phyloP scores from a whole-genome alignment of 768 basidiomycete genomes.

The Coprinellus aureogranulatus region DNA sequence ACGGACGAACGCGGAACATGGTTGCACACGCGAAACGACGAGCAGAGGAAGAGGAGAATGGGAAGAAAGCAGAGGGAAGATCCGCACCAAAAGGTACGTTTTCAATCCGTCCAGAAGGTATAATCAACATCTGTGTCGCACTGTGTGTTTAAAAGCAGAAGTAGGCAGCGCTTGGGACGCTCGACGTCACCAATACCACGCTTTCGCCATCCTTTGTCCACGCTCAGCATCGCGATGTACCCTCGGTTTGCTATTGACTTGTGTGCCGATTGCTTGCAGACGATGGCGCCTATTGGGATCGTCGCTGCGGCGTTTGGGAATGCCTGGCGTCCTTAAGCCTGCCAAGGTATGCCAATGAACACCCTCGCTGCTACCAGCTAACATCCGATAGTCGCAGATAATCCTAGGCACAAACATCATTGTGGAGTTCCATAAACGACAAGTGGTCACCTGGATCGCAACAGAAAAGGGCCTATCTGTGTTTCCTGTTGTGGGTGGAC shows the following conservation, averaged over 20 bases:
- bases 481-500: too few relatives aligned
- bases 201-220: slow-evolving; percentile 79
- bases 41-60: slow-evolving; percentile 9
- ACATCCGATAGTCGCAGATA: too few relatives aligned
- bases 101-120: slow-evolving; percentile 21
- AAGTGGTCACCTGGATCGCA: too few relatives aligned
- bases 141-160: slow-evolving; percentile 36
- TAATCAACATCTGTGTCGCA: slow-evolving; percentile 35
- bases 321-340: slow-evolving; percentile 53
- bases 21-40: not conserved
- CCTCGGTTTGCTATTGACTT: slow-evolving; percentile 74
- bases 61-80: slow-evolving; percentile 31
- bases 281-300: slow-evolving; percentile 83
- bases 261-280: slow-evolving; percentile 96
- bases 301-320: slow-evolving; percentile 46
- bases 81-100: slow-evolving; percentile 44
- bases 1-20: too few relatives aligned
- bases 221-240: slow-evolving; percentile 98
- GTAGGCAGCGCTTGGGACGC: slow-evolving; percentile 25
- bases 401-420: too few relatives aligned
- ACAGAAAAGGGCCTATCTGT: too few relatives aligned
- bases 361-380: too few relatives aligned
- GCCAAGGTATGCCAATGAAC: too few relatives aligned
- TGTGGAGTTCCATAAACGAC: too few relatives aligned
- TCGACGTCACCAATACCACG: slow-evolving; percentile 83